Base-by-base conservation (phyloP, 805 yeast species). In the Ogataea haglerorum region DNA sequence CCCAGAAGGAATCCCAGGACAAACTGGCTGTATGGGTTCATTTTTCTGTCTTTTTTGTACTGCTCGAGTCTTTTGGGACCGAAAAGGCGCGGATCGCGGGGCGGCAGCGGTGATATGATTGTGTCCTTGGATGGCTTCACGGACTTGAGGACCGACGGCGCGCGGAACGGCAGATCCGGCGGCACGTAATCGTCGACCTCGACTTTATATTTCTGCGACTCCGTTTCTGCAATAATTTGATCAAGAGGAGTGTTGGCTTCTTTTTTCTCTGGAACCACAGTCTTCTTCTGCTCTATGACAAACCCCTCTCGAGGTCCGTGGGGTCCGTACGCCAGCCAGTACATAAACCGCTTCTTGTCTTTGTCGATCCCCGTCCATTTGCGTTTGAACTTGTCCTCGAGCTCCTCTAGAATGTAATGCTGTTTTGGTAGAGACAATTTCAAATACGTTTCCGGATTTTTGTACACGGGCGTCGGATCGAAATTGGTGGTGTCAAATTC, bases 231-330 rank as follows among this genome's bases (percentile, higher is more conserved):
- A 12, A 47, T 53, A 15, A 54, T 35, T 14, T 34, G 32, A 38
- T 39, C 41, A 17, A 43, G 35, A 14, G 28, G 18, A 3, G 34
- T 32, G 7, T 27, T 19, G 3, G 30, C 3, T 10, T 19, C 10
- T 5, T 27, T 21, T 18, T 6, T 18, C 22, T 22, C 42, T 38
- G 37, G 32, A 22, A 15, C 40, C 18, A 17, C 14, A 17, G 35
- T 22, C 29, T 21, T 28, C 36, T 17, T 33, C 24, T 15, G 27
- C 19, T 31, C 34, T 22, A 16, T 33, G 13, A 61, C 61, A 40
- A 82, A 72, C 15, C 75, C 74, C 34, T 75, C 79, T 46, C 95
- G 68, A 1, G 78, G 81, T 0, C 89, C 93, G 72, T 84, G 76
- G 34, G 81, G 68, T 2, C 90, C 90, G 59, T 79, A 85, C 0